phyloP scores from a whole-genome alignment of 352 stramenopile genomes.

The Phytophthora aleatoria region DNA sequence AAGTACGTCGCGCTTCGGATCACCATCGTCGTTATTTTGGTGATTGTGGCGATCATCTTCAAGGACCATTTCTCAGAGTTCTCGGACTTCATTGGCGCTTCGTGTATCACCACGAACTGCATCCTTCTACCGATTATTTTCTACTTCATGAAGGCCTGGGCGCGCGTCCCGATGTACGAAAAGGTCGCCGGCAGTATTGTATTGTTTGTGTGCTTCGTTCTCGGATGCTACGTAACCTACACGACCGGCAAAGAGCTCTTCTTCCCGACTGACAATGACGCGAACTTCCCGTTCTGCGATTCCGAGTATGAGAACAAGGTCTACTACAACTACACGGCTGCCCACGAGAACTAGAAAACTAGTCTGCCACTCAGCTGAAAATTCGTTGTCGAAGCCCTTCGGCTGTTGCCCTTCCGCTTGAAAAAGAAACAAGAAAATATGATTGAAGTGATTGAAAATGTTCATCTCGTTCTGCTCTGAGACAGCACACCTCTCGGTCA shows the following conservation, averaged over 20 bases:
- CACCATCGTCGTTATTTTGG: slow-evolving; percentile 39
- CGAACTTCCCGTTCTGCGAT: slow-evolving; percentile 57
- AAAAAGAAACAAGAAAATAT: too few species aligned
- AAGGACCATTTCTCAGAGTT: slow-evolving; percentile 68
- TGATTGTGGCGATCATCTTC: slow-evolving; percentile 44
- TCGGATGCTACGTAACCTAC: slow-evolving; percentile 42
- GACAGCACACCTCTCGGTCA: too few species aligned
- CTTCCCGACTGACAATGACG: slow-evolving; percentile 30
- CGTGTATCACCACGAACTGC: slow-evolving; percentile 55
- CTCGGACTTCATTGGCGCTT: slow-evolving; percentile 62
- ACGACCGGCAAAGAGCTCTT: slow-evolving; percentile 53
- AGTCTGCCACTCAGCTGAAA: background rate
- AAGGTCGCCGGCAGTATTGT: slow-evolving; percentile 27
- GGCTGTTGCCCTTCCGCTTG: too few species aligned
- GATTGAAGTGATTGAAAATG: too few species aligned
- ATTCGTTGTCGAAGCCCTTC: background rate
- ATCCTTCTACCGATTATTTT: slow-evolving; percentile 66
- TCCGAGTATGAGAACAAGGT: slow-evolving; percentile 47
- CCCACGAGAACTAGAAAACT: slow-evolving; percentile 7
- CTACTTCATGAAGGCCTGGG: slow-evolving; percentile 67
- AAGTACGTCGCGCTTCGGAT: slow-evolving; percentile 40
- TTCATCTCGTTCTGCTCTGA: too few species aligned
- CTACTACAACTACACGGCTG: slow-evolving; percentile 58
- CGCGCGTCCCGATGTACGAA: slow-evolving; percentile 35
- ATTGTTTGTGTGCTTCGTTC: slow-evolving; percentile 30